These are phyloP conservation scores for Kluyveromyces aestuarii DNA, from an alignment of 805 yeast species.

Conservation along the genomic window DNA sequence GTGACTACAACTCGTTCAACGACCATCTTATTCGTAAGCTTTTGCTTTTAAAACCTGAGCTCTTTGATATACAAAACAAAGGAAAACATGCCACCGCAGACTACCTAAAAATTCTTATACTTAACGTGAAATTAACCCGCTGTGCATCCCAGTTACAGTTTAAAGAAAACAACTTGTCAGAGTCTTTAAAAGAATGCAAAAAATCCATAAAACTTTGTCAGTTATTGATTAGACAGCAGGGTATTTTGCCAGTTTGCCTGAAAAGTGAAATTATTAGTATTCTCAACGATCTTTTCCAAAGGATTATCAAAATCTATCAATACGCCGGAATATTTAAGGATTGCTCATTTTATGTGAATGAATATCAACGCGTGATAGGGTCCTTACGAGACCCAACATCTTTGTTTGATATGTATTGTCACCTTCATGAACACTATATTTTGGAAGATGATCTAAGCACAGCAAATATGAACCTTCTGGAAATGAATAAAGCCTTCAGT, in stretches of 20 bases:
- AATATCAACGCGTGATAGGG: conserved; percentile 34
- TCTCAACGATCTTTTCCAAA: conserved; percentile 32
- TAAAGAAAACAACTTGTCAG: conserved; percentile 9
- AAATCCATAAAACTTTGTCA: conserved; percentile 42
- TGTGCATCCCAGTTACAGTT: conserved; percentile 17
- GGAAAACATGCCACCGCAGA: conserved; percentile 11
- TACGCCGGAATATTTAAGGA: conserved; percentile 53
- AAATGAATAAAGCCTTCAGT: conserved; percentile 16
- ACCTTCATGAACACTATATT: conserved; percentile 14
- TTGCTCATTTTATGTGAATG: conserved; percentile 44
- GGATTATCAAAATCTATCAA: conserved; percentile 32
- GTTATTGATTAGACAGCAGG: conserved; percentile 39
- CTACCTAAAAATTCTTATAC: conserved; percentile 22
- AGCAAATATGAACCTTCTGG: conserved; percentile 5
- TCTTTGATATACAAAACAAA: conserved; percentile 20
- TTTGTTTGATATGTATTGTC: conserved; percentile 13
- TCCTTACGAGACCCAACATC: conserved; percentile 21
- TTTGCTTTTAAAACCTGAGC: conserved; percentile 10
- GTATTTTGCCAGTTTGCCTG: conserved; percentile 18
- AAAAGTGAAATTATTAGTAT: conserved; percentile 31
- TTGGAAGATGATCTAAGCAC: conserved; percentile 12
- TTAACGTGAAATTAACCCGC: conserved; percentile 16
- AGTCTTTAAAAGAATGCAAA: conserved; percentile 33
- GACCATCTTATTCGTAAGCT: conserved; percentile 11
- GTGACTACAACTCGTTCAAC: conserved; percentile 11